Conservation (phyloP, 2,329 filamentous ascomycete species). For the Dactylellina drechsleri region DNA sequence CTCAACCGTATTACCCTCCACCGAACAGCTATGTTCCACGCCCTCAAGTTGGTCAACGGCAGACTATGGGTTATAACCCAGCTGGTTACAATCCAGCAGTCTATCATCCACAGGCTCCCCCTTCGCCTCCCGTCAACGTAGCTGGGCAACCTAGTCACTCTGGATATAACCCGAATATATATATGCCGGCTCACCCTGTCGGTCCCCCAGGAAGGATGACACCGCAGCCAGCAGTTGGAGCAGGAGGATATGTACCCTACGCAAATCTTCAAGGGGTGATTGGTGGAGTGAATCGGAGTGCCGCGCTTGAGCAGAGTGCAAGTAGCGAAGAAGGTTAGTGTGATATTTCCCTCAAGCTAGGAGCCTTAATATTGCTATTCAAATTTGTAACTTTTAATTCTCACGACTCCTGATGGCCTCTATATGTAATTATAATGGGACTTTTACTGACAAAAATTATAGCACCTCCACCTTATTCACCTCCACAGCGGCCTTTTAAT, state of each 20-base stretch:
- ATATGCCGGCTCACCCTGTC: conserved; percentile 48
- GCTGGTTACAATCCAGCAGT: conserved; percentile 50
- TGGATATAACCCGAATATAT: conserved; percentile 46
- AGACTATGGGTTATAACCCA: conserved; percentile 52
- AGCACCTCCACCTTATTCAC: conserved; percentile 52
- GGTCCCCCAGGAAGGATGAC: conserved; percentile 50
- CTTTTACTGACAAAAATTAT: conserved; percentile 21
- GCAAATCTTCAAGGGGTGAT: conserved; percentile 54
- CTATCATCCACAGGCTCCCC: conserved; percentile 51
- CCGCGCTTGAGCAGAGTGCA: conserved; percentile 34
- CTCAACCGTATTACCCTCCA: conserved; percentile 52
- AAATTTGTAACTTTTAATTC: too few relatives aligned
- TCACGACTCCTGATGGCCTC: background rate
- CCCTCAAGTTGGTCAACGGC: conserved; percentile 42
- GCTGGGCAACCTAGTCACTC: conserved; percentile 35
- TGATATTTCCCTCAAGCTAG: background rate
- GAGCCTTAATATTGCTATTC: background rate
- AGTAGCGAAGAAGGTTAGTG: conserved; percentile 51
- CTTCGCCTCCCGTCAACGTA: conserved; percentile 51
- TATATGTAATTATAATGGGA: background rate
- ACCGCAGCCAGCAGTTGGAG: conserved; percentile 48
- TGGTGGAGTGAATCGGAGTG: conserved; percentile 52
- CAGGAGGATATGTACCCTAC: conserved; percentile 54
- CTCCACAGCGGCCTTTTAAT: conserved; percentile 53
- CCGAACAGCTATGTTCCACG: conserved; percentile 50